Percentiles rank a stretch among this genome's conserved stretches.
Evolutionary conservation across 2,329 filamentous ascomycete species (phyloP).

Genomic region (Colletotrichum shisoi): DNA sequence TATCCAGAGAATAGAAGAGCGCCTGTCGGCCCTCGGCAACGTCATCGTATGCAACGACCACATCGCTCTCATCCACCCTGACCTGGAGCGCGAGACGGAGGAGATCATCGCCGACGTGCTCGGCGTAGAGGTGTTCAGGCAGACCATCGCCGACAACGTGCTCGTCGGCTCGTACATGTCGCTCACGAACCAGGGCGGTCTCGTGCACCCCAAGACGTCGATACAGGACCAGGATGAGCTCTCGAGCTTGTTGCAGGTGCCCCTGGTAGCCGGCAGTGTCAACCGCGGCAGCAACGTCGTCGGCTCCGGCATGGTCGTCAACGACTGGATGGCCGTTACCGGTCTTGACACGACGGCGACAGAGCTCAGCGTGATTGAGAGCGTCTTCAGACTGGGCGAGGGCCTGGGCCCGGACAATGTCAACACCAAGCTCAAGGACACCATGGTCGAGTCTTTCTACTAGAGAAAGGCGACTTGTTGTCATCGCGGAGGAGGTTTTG

Average conservation of each 20-base stretch:
- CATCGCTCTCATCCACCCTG: conserved; percentile 93
- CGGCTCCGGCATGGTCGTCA: conserved; percentile 96
- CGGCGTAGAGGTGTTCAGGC: conserved; percentile 87
- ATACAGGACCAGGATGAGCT: conserved; percentile 99
- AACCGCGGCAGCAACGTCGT: conserved; percentile 94
- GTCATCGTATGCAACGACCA: conserved; percentile 97
- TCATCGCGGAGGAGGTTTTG: background rate
- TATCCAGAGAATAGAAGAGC: conserved; percentile 97
- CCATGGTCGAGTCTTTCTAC: conserved; percentile 99
- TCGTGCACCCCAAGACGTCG: conserved; percentile 95
- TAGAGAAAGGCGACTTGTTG: conserved; percentile 55
- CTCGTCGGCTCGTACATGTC: conserved; percentile 97
- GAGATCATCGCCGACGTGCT: conserved; percentile 97
- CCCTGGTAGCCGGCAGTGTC: conserved; percentile 90
- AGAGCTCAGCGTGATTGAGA: conserved; percentile 94
- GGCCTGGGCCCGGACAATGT: conserved; percentile 79
- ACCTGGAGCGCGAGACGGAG: conserved; percentile 96
- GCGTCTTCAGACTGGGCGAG: conserved; percentile 92
- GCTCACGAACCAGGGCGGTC: conserved; percentile 91
- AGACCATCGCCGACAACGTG: conserved; percentile 97
- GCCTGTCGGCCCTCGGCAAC: conserved; percentile 92
- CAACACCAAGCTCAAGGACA: conserved; percentile 89
- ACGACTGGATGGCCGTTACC: conserved; percentile 93
- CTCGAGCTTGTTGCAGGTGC: conserved; percentile 90
- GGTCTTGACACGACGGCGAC: conserved; percentile 94